Conservation (phyloP, 2,329 filamentous ascomycete genomes). For the Ophiosphaerella herpotricha region DNA sequence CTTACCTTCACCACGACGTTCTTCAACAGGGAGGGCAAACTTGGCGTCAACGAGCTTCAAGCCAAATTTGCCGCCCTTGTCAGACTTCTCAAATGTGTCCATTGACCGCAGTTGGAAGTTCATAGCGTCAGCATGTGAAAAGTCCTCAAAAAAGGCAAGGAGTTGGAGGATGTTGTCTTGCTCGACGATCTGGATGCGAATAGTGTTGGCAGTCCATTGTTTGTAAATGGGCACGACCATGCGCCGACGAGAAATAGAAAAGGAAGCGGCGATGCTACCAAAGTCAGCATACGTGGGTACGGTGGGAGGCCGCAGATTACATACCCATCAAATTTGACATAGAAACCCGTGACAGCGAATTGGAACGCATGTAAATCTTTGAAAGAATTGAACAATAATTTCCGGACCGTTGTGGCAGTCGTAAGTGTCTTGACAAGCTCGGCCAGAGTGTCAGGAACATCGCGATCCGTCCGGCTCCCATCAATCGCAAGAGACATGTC, state of each 20-base stretch:
- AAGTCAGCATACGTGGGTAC: slow-evolving; percentile 23
- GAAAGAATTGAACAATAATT: slow-evolving; percentile 56
- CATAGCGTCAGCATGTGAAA: slow-evolving; percentile 85
- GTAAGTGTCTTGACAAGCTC: slow-evolving; percentile 65
- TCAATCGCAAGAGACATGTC: slow-evolving; percentile 78
- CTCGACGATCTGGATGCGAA: slow-evolving; percentile 78
- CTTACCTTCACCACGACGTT: slow-evolving; percentile 55
- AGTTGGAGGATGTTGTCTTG: slow-evolving; percentile 78
- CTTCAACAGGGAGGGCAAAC: slow-evolving; percentile 74
- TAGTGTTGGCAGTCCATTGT: slow-evolving; percentile 84
- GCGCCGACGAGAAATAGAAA: slow-evolving; percentile 80
- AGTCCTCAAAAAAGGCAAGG: slow-evolving; percentile 85
- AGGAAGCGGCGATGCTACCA: slow-evolving; percentile 63
- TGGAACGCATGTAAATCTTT: slow-evolving; percentile 77
- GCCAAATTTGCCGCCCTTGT: slow-evolving; percentile 63
- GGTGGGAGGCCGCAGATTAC: not conserved
- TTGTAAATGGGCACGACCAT: slow-evolving; percentile 95
- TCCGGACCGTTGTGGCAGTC: slow-evolving; percentile 69
- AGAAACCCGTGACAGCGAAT: slow-evolving; percentile 76
- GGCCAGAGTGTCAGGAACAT: slow-evolving; percentile 63
- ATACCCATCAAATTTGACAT: slow-evolving; percentile 58
- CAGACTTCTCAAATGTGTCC: slow-evolving; percentile 73
- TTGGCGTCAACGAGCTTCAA: slow-evolving; percentile 87
- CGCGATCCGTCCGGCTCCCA: slow-evolving; percentile 38
- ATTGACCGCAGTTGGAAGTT: slow-evolving; percentile 84